These are phyloP conservation scores for Kazachstania psychrophila DNA, from an alignment of 805 yeast genomes.

Conservation along the genomic window DNA sequence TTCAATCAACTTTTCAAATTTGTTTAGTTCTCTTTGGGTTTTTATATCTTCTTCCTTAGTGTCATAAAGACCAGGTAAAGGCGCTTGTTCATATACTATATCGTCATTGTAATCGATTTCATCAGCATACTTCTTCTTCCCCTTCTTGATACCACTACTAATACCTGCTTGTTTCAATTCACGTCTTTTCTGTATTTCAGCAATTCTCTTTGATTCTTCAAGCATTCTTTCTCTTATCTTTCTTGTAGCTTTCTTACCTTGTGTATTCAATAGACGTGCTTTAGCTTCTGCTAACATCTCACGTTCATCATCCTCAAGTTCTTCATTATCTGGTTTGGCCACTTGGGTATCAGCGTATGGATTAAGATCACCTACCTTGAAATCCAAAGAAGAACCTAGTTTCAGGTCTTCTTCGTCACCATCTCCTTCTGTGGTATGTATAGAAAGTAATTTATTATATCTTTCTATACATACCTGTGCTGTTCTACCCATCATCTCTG, in stretches of 20 bases:
- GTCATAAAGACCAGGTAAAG: constrained; percentile 61
- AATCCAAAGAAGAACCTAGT: constrained; percentile 30
- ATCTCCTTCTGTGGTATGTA: constrained; percentile 30
- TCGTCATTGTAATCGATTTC: constrained; percentile 79
- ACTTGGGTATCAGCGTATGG: constrained; percentile 67
- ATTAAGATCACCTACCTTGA: constrained; percentile 49
- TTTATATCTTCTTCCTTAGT: constrained; percentile 45
- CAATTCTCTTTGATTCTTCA: constrained; percentile 67
- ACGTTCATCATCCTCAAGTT: constrained; percentile 75
- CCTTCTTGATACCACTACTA: constrained; percentile 39
- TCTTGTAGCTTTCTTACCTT: constrained; percentile 89
- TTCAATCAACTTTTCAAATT: constrained; percentile 38
- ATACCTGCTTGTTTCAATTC: constrained; percentile 77
- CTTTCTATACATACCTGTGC: constrained; percentile 82
- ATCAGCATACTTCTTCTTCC: constrained; percentile 43
- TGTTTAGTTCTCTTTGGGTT: constrained; percentile 32
- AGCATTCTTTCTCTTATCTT: constrained; percentile 78
- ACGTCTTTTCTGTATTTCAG: constrained; percentile 68
- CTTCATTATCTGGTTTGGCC: constrained; percentile 72
- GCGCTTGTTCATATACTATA: constrained; percentile 66
- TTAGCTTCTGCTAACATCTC: constrained; percentile 94
- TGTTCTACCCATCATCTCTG: constrained; percentile 70
- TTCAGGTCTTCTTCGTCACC: constrained; percentile 20
- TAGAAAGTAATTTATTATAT: constrained; percentile 50
- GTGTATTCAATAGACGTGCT: constrained; percentile 83